These are phyloP conservation scores for Aspergillus spinulosporus DNA, from an alignment of 2,329 filamentous ascomycete species.

Conservation along the genomic window DNA sequence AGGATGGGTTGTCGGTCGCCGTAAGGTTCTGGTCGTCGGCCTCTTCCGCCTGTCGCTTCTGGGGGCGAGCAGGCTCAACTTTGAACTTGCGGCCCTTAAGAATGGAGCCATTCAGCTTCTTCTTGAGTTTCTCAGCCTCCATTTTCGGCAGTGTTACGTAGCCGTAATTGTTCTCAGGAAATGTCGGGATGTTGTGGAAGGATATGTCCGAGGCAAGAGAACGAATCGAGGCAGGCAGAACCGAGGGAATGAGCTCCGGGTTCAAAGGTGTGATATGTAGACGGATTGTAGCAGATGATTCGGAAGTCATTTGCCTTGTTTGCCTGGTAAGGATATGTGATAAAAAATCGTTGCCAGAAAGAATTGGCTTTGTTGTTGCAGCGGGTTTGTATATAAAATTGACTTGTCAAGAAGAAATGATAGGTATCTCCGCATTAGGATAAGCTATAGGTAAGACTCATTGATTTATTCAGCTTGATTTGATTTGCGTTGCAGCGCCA, in stretches of 20 bases:
- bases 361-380: neutral
- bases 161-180: constrained; percentile 87
- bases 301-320: constrained; percentile 24
- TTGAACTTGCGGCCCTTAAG: constrained; percentile 82
- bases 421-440: no score
- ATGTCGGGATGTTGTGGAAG: constrained; percentile 82
- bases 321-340: neutral
- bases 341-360: neutral
- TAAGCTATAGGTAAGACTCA: no score
- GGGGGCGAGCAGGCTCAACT: constrained; percentile 75
- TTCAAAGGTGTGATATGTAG: constrained; percentile 89
- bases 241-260: constrained; percentile 67
- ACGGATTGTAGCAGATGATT: constrained; percentile 45
- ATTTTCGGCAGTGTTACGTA: constrained; percentile 78
- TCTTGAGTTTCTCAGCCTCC: constrained; percentile 87
- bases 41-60: constrained; percentile 51
- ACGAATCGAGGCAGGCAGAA: constrained; percentile 68
- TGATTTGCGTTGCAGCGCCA: no score
- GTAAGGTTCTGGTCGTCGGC: constrained; percentile 37
- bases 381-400: no score
- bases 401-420: no score
- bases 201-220: constrained; percentile 74
- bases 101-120: constrained; percentile 83
- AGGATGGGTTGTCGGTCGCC: constrained; percentile 34
- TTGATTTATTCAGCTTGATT: no score